phyloP scores from a whole-genome alignment of 2,329 filamentous ascomycete species.

The Microsporum canis region DNA sequence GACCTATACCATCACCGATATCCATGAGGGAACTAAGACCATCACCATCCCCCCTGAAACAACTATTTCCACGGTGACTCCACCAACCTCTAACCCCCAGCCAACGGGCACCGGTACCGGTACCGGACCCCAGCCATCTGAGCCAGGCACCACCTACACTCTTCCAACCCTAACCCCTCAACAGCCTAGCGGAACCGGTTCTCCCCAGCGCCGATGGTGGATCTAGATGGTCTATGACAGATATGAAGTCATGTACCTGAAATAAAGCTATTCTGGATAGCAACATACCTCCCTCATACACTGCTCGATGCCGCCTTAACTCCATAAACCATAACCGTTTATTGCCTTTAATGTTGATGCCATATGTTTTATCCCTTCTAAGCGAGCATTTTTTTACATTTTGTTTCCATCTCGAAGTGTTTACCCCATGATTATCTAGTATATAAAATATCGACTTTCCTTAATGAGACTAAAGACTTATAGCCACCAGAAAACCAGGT shows the following conservation, averaged over 20 bases:
- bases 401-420: not conserved
- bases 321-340: not conserved
- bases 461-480: not conserved
- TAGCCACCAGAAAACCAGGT: not conserved
- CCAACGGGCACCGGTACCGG: constrained; percentile 4
- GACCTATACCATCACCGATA: not conserved
- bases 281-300: not conserved
- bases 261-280: not conserved
- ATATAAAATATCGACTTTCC: constrained; percentile 3
- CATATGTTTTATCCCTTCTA: not conserved
- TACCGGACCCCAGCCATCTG: not conserved
- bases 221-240: not conserved
- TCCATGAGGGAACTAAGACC: constrained; percentile 1
- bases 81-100: constrained; percentile 3
- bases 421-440: not conserved
- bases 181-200: not conserved
- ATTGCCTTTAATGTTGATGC: not conserved
- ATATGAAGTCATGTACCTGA: not conserved
- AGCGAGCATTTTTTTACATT: not conserved
- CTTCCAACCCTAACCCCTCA: not conserved
- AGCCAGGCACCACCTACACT: not conserved
- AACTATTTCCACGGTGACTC: not conserved
- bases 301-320: not conserved
- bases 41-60: not conserved
- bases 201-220: not conserved